phyloP scores from a whole-genome alignment of 768 basidiomycete species.

The Panellus pusillus region DNA sequence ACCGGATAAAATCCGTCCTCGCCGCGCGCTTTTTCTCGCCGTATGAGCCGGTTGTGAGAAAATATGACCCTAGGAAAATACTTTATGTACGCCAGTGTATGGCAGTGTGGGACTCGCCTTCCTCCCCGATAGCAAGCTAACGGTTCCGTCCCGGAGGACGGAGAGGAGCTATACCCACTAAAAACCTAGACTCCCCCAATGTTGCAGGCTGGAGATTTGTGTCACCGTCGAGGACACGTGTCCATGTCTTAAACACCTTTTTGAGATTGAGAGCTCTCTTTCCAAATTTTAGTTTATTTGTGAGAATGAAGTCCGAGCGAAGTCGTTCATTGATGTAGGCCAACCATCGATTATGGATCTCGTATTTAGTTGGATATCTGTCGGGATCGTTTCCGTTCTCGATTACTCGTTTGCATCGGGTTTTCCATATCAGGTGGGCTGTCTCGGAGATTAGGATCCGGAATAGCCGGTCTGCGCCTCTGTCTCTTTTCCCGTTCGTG shows the following conservation, averaged over 20 bases:
- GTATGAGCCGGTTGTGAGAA: too few species aligned
- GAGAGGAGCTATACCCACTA: too few species aligned
- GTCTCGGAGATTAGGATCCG: too few species aligned
- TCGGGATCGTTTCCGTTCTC: background rate
- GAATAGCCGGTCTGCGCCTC: too few species aligned
- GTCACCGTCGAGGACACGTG: background rate
- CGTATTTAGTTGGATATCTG: background rate
- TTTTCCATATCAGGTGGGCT: too few species aligned
- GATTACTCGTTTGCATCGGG: too few species aligned
- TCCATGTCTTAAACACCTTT: slow-evolving; percentile 1
- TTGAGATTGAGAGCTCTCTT: too few species aligned
- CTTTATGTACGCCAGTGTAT: background rate
- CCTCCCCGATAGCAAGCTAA: too few species aligned
- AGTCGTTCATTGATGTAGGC: background rate
- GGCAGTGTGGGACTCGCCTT: background rate
- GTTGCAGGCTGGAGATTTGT: background rate
- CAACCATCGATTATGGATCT: slow-evolving; percentile 1
- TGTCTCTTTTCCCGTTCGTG: too few species aligned
- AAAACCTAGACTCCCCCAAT: background rate
- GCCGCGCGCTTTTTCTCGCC: too few species aligned
- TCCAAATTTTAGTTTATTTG: background rate
- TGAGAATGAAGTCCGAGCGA: background rate
- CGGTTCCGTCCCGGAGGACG: too few species aligned
- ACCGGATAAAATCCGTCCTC: too few species aligned
- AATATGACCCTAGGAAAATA: background rate